Base-by-base conservation (phyloP, 192 early-diverging fungal genomes). In the Rhizophagus sp. region DNA sequence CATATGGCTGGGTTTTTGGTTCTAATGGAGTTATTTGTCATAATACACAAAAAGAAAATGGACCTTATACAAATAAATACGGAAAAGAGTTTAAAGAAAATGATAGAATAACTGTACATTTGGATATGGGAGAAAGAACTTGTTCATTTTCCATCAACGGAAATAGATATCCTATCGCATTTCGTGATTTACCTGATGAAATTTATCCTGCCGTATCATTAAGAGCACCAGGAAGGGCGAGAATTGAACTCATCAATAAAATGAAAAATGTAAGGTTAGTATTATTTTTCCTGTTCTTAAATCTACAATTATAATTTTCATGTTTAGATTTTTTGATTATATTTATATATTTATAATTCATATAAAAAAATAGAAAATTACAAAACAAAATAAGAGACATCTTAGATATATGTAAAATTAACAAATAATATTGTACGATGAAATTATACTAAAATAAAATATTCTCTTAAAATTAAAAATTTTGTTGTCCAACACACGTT, bases 171-270 rank as follows among this genome's bases (percentile, higher is more conserved):
- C 44, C 44, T 22, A 62, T 39, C 3, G 75, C 75, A 24, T 65
- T 76, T 64, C 17, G 4, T 2, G 10, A 76, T 76, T 76, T 76
- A 50, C 75, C 75, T n/a, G 12, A 64, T 64, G 49, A 44, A 76
- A 33, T 76, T 64, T 65, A 76, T 76, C 75, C 75, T 10, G 75
- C 75, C 3, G 62, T 76, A n/a, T 76, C 75, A 9, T 13, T 76
- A 44, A 50, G 6, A 4, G 0, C 1, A 3, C 52, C 34, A 0
- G 75, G 75, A 13, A 62, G 24, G 22, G 22, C 36, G 62, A 62
- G n/a, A 25, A 76, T 76, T 64, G 15, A 17, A 19, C 75, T 47
- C 11, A 12, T 12, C 4, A 47, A 47, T 8, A 47, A 12, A 47
- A 12, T 47, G 4, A 4, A 4, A 36, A 36, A 36, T 36, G 34